Conservation (phyloP, 129 eudicot species). For the Cynara cardunculus region DNA sequence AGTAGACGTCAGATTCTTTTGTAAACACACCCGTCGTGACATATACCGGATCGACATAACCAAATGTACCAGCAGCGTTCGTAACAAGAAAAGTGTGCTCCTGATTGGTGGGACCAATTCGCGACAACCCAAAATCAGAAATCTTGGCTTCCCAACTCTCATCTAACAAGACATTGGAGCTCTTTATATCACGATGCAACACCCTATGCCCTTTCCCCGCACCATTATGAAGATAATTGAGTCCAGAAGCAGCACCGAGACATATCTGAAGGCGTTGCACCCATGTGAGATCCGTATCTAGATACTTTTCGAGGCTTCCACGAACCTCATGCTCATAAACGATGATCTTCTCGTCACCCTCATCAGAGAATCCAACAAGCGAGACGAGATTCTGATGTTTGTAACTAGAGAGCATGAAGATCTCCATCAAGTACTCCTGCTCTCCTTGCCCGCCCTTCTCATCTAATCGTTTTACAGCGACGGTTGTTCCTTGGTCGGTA, state of each 20-base stretch:
- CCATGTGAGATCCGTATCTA: slow-evolving; percentile 11
- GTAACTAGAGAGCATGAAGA: slow-evolving; percentile 16
- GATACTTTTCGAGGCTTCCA: slow-evolving; percentile 21
- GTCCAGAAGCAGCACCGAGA: slow-evolving; percentile 23
- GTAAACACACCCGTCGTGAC: neutral
- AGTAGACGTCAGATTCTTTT: slow-evolving; percentile 18
- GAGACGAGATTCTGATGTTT: slow-evolving; percentile 15
- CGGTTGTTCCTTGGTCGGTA: neutral
- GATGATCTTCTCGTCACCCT: slow-evolving; percentile 3
- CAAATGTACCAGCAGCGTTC: neutral
- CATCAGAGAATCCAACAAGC: slow-evolving; percentile 19
- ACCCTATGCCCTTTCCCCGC: slow-evolving; percentile 9
- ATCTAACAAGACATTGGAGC: slow-evolving; percentile 14
- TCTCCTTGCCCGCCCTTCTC: slow-evolving; percentile 7
- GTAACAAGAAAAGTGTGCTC: slow-evolving; percentile 23
- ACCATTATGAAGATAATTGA: slow-evolving; percentile 5
- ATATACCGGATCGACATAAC: slow-evolving; percentile 8
- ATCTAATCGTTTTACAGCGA: slow-evolving; percentile 23
- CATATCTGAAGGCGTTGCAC: slow-evolving; percentile 23
- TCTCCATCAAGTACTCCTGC: slow-evolving; percentile 16
- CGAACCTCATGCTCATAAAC: slow-evolving; percentile 8
- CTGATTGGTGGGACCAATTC: slow-evolving; percentile 26
- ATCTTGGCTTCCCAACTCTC: slow-evolving; percentile 16
- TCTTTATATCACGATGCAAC: slow-evolving; percentile 18
- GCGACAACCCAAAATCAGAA: slow-evolving; percentile 32